These are phyloP conservation scores for Erythrobasidium hasegawianum DNA, from an alignment of 1,284 basidiomycete genomes.

Conservation along the genomic window DNA sequence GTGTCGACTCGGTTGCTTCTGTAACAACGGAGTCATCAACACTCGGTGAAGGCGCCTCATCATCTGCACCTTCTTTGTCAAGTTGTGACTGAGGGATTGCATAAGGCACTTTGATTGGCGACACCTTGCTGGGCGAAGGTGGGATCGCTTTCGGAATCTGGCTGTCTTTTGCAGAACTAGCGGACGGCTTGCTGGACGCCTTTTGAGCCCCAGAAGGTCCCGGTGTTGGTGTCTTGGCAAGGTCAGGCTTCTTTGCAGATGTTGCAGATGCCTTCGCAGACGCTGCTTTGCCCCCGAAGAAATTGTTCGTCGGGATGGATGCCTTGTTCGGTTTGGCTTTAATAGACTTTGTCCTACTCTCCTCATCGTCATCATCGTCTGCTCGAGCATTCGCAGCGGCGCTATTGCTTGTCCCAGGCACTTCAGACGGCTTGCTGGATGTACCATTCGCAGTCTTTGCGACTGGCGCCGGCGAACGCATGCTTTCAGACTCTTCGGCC, in stretches of 20 bases:
- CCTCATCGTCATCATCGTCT: conserved; percentile 21
- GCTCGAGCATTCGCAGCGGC: not conserved
- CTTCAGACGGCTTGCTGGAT: not conserved
- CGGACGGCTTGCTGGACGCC: not conserved
- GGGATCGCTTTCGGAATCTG: not conserved
- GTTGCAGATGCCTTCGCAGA: too few species aligned
- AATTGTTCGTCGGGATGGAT: not conserved
- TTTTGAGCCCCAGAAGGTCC: not conserved
- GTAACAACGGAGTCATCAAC: conserved; percentile 19
- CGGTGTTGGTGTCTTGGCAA: not conserved
- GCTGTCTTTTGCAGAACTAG: not conserved
- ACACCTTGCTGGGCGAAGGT: too few species aligned
- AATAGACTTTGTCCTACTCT: conserved; percentile 22
- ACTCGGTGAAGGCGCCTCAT: not conserved
- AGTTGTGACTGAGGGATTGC: not conserved
- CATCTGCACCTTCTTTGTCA: not conserved
- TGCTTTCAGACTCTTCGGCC: conserved; percentile 13
- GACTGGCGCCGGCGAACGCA: not conserved
- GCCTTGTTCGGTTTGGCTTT: conserved; percentile 8
- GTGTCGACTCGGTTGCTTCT: conserved; percentile 10
- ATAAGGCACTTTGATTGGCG: too few species aligned
- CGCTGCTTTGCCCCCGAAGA: conserved; percentile 6
- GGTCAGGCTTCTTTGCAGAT: too few species aligned
- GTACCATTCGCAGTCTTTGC: not conserved
- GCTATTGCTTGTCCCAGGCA: not conserved